Evolutionary conservation across 345 rosid species (phyloP).

Genomic region (Bruguiera parviflora): DNA sequence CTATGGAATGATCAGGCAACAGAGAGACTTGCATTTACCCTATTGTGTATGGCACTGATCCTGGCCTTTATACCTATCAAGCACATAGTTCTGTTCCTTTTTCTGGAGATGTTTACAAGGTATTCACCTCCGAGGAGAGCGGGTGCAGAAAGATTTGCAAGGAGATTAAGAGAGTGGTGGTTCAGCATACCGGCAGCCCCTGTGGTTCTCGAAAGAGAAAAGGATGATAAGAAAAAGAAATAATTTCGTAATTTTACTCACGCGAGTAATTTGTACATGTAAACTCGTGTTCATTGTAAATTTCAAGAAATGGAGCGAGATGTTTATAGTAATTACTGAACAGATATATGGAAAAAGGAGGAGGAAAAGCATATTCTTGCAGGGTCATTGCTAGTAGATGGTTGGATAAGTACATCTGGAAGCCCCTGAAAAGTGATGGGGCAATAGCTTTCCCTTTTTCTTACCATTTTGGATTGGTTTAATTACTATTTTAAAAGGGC

Average conservation of each 20-base stretch:
- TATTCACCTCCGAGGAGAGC: conserved; percentile 73
- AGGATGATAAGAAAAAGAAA: conserved; percentile 64
- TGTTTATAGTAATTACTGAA: too few relatives aligned
- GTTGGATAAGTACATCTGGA: too few relatives aligned
- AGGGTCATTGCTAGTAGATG: too few relatives aligned
- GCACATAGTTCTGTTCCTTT: conserved; percentile 43
- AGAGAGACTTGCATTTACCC: conserved; percentile 58
- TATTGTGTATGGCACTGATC: conserved; percentile 45
- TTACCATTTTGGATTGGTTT: too few relatives aligned
- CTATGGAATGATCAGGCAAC: conserved; percentile 55
- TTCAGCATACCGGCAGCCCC: conserved; percentile 96
- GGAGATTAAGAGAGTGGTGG: conserved; percentile 98
- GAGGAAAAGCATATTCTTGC: too few relatives aligned
- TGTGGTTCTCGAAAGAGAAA: conserved; percentile 62
- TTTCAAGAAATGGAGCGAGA: neutral
- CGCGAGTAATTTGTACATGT: neutral
- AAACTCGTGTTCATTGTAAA: neutral
- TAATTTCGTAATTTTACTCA: conserved; percentile 5
- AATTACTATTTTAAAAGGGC: too few relatives aligned
- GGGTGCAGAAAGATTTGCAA: conserved; percentile 61
- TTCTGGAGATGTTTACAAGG: conserved; percentile 73
- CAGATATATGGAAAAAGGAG: too few relatives aligned
- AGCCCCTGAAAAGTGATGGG: too few relatives aligned
- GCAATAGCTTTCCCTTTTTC: too few relatives aligned
- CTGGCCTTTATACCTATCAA: conserved; percentile 56